Base-by-base conservation (phyloP, 257 asterid species). In the Ehretia macrophylla region DNA sequence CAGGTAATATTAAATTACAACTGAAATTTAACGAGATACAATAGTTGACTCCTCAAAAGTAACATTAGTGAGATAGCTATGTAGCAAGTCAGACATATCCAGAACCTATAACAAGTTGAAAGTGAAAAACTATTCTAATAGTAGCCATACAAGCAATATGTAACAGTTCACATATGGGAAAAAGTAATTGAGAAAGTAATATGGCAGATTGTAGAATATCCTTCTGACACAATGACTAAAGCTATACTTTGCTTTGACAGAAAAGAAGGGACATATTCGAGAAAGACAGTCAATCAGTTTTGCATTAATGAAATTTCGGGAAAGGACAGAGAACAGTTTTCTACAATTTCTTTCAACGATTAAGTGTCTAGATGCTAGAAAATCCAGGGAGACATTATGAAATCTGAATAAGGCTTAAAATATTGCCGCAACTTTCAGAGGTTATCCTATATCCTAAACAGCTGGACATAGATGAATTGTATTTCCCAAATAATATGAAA, bases 1-100 rank as follows among this genome's bases (percentile, higher is more conserved):
- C 55, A 49, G 27, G 32, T 23, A 20, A 46, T 42, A 42, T 42
- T 42, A 42, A 60, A 91, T 70, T 72, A 86, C 97, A 53, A 79
- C 74, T 58, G 58, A 70, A 68, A 54, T 67, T 59, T 67, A 67
- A 11, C 83, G 50, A 59, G 79, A 66, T 59, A 66, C 67, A 54
- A 64, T 63, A 51, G 58, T 75, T 53, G 73, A 42, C 60, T 80
- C 95, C 64, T 75, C 75, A 18, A 86, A 92, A 70, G 59, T 64
- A 69, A 74, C 73, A 48, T 46, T 75, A 64, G 47, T 62, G 37
- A 78, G 77, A 72, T 80, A 80, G 59, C 58, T 20, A 70, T 70
- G 69, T 67, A 89, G 72, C 85, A 71, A 62, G 68, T 75, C 86
- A 49, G 97, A 81, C 67, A 93, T 64, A 71, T 93, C 92, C 76